Evolutionary conservation across 805 yeast species (phyloP), one percentile per base, ranked within the genome.

Genomic region (Lipomyces chichibuensis): DNA sequence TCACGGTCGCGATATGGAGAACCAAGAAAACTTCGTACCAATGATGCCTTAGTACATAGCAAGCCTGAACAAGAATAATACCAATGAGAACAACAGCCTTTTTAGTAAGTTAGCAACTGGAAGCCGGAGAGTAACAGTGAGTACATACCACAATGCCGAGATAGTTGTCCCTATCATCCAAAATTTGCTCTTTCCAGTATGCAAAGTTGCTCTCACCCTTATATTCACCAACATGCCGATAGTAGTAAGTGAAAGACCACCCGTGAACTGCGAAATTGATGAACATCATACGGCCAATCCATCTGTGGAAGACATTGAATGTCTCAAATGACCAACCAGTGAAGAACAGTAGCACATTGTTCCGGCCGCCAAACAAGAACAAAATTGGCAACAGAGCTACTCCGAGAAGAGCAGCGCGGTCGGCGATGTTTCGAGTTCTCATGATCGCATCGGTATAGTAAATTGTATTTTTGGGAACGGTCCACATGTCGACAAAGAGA

Each of bases 331-430:
- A 76, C 80, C 90, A 82, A 2, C 93, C 91, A 1, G 92, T 83
- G 6, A 88, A 64, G 75, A 79, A 80, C 68, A 84, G 83, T 73
- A 90, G 80, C 25, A 91, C 86, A 74, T 89, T 90, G 75, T 90
- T 91, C 72, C 95, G 81, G 33, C 89, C 89, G 2, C 91, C 91
- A 76, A 90, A 87, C 64, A 89, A 77, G 67, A 84, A 84, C 25
- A 87, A 75, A 5, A 83, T 74, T 0, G 93, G 93, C 64, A 87
- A n/a, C 35, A 63, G 68, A 52, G 56, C 67, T 35, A 73, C 60
- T 0, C 72, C 64, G n/a, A 74, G 37, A 37, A 69, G 57, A 1
- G 77, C 81, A 1, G 81, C n/a, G 5, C 69, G 63, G 56, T 56
- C 65, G 17, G 54, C 64, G 37, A 57, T 20, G n/a, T 58, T 59